Conservation (phyloP, 352 stramenopile genomes). For the Pythium apleroticum region DNA sequence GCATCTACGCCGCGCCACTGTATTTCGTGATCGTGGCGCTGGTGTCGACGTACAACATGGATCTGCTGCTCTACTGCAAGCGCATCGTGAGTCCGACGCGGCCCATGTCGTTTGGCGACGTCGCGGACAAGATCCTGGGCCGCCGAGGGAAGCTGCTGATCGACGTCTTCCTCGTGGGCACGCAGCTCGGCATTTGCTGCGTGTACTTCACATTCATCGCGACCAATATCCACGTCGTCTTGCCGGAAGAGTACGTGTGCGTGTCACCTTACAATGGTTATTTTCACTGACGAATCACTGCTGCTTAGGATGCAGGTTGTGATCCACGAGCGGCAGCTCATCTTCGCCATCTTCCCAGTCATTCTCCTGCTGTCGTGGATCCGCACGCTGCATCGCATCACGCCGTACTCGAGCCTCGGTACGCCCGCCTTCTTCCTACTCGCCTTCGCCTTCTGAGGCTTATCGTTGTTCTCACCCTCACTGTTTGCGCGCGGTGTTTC, state of each 20-base stretch:
- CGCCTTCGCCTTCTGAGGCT: too few relatives aligned
- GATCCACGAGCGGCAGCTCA: constrained; percentile 74
- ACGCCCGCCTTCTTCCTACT: constrained; percentile 9
- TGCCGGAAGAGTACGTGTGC: constrained; percentile 52
- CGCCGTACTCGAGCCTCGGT: constrained; percentile 73
- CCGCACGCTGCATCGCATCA: constrained; percentile 70
- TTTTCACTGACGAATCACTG: too few relatives aligned
- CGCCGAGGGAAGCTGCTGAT: constrained; percentile 64
- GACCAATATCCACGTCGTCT: constrained; percentile 76
- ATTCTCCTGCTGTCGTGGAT: constrained; percentile 77
- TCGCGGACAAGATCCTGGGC: constrained; percentile 61
- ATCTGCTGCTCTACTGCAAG: constrained; percentile 73
- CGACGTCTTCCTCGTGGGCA: constrained; percentile 78
- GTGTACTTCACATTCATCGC: constrained; percentile 87
- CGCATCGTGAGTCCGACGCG: constrained; percentile 47
- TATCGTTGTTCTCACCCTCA: too few relatives aligned
- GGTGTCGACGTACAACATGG: constrained; percentile 84
- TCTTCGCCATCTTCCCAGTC: constrained; percentile 72
- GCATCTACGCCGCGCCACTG: constrained; percentile 54
- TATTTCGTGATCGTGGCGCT: constrained; percentile 69
- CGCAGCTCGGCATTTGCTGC: constrained; percentile 79
- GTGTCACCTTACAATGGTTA: too few relatives aligned
- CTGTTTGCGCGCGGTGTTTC: background rate
- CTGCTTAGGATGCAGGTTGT: constrained; percentile 57
- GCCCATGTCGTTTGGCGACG: constrained; percentile 71